Evolutionary conservation across 2,329 filamentous ascomycete genomes (phyloP).

Genomic region (Amylocarpus encephaloides): DNA sequence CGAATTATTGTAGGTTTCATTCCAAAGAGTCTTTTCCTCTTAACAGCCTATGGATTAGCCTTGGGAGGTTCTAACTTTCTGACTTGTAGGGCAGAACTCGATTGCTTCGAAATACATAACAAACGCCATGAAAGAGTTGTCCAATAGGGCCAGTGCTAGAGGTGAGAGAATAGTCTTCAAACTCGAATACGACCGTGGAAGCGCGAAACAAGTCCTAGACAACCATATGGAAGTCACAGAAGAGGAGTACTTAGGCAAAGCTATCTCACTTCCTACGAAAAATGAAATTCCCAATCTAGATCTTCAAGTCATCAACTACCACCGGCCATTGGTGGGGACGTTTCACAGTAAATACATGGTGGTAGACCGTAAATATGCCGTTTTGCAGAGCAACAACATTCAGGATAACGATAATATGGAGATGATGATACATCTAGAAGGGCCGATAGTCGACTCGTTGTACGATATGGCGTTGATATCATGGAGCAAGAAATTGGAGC

Average conservation of each 20-base stretch:
- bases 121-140: constrained; percentile 63
- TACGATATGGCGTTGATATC: constrained; percentile 70
- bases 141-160: constrained; percentile 52
- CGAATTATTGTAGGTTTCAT: constrained; percentile 47
- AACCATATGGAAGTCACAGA: constrained; percentile 56
- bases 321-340: constrained; percentile 63
- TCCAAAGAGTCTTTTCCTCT: not conserved
- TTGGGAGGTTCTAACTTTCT: not conserved
- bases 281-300: constrained; percentile 66
- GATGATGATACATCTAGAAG: constrained; percentile 73
- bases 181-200: constrained; percentile 68
- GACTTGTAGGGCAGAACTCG: constrained; percentile 54
- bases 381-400: constrained; percentile 74
- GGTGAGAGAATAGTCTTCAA: constrained; percentile 59
- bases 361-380: constrained; percentile 63
- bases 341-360: constrained; percentile 76
- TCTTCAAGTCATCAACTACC: constrained; percentile 67
- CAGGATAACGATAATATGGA: constrained; percentile 74
- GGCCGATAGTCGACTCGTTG: constrained; percentile 67
- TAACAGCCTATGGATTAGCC: not conserved
- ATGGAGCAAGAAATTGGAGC: constrained; percentile 59
- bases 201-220: constrained; percentile 56
- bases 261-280: constrained; percentile 54
- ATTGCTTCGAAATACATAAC: constrained; percentile 62
- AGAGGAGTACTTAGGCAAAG: constrained; percentile 50